phyloP scores from a whole-genome alignment of 805 yeast species.

The Nakazawaea wyomingensis region DNA sequence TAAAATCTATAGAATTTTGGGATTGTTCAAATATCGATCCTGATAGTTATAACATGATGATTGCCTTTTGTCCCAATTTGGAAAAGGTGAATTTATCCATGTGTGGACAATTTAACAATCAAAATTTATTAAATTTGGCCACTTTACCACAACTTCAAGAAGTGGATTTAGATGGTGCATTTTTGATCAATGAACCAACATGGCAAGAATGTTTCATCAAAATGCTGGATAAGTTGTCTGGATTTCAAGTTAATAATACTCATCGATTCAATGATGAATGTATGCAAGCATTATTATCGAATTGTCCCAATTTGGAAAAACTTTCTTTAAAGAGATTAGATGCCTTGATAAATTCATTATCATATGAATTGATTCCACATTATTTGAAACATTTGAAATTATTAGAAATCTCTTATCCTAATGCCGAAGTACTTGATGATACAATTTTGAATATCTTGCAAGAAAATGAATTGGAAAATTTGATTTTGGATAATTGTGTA shows the following conservation, averaged over 20 bases:
- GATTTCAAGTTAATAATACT: conserved; percentile 70
- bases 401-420: conserved; percentile 67
- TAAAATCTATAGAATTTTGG: conserved; percentile 67
- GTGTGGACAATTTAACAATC: conserved; percentile 92
- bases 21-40: conserved; percentile 81
- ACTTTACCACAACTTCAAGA: conserved; percentile 51
- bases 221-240: conserved; percentile 47
- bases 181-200: conserved; percentile 64
- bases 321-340: conserved; percentile 67
- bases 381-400: conserved; percentile 47
- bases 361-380: conserved; percentile 62
- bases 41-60: conserved; percentile 62
- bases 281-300: conserved; percentile 53
- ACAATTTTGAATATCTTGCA: conserved; percentile 55
- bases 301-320: conserved; percentile 46
- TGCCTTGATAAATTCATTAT: conserved; percentile 54
- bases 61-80: conserved; percentile 73
- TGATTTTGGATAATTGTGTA: conserved; percentile 70
- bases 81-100: conserved; percentile 64
- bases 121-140: conserved; percentile 58
- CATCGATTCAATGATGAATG: conserved; percentile 75
- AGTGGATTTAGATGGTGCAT: conserved; percentile 82
- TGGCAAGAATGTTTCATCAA: conserved; percentile 75
- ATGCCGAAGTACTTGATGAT: conserved; percentile 66
- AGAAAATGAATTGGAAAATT: conserved; percentile 48